Evolutionary conservation across 495 filamentous ascomycete species (phyloP), one percentile per base, ranked within the genome.

Genomic region (Trichocladium uniseriatum): DNA sequence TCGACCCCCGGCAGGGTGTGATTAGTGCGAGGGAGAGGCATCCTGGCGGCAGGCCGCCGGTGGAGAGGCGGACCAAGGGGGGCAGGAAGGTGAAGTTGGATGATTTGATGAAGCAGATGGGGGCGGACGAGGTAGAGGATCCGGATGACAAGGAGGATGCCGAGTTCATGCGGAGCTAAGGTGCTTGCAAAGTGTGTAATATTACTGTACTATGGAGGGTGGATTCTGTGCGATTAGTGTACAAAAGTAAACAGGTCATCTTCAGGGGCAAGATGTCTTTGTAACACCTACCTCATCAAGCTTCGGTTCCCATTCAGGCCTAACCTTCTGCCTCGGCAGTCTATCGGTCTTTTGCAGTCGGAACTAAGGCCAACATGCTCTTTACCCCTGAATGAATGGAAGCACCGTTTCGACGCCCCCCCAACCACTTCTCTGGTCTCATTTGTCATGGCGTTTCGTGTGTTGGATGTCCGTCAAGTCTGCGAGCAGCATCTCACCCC

Each of bases 31-130:
- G 41, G 7, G 70, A 70, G 52, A 66, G 48, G 40, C 24, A 35
- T 14, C 37, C 53, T 3, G 37, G 40, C 5, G 56, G 51, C 28
- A 61, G 38, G 18, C 45, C 21, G 37, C 60, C 56, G 21, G 1
- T 45, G 10, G 64, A 72, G 49, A 77, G 79, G 57, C 64, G 77
- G 44, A 78, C 69, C n/a, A 73, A 76, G 62, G 70, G 75, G 15
- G 76, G 75, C 28, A 79, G 52, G 50, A 66, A 58, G 43, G 45
- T 68, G 40, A 76, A 75, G 64, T 60, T 77, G 34, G 59, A 58
- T 32, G 68, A 71, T 40, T 54, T 69, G 34, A 46, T 75, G 51
- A 49, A 69, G 46, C 68, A 73, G 49, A 52, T 70, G 43, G 52
- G 54, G 20, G 48, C 56, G 9, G 61, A 70, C 2, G 31, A 59